These are phyloP conservation scores for Pestalotiopsis sp. DNA, from an alignment of 2,329 filamentous ascomycete genomes.

Conservation along the genomic window DNA sequence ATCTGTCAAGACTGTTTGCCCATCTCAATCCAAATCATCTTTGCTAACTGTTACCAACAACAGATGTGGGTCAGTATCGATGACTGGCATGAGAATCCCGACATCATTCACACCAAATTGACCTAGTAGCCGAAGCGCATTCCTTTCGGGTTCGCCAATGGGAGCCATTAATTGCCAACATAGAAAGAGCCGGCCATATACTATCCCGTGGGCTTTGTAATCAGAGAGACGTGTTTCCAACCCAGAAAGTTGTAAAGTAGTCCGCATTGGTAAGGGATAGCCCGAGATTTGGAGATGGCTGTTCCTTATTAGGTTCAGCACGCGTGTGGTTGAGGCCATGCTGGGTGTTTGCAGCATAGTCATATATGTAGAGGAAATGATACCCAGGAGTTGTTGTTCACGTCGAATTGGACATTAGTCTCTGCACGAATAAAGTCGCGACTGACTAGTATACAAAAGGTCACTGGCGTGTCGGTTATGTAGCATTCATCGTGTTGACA, in stretches of 20 bases:
- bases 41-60: constrained; percentile 17
- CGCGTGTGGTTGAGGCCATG: neutral
- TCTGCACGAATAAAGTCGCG: neutral
- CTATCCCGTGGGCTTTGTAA: neutral
- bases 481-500: neutral
- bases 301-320: neutral
- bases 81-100: constrained; percentile 99
- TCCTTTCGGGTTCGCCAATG: neutral
- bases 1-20: neutral
- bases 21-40: constrained; percentile 18
- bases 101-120: constrained; percentile 98
- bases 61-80: constrained; percentile 99
- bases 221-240: neutral
- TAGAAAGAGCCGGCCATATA: neutral
- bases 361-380: constrained; percentile 15
- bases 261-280: neutral
- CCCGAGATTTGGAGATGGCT: neutral
- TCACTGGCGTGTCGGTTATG: neutral
- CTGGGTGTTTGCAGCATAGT: constrained; percentile 8
- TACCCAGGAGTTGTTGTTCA: constrained; percentile 9
- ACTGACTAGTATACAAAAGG: neutral
- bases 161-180: neutral
- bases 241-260: neutral
- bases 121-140: constrained; percentile 56
- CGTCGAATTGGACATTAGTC: neutral